Percentiles rank a stretch among this genome's conserved stretches.
Evolutionary conservation across 2,329 filamentous ascomycete species (phyloP).

Genomic region (Verruconis gallopava): DNA sequence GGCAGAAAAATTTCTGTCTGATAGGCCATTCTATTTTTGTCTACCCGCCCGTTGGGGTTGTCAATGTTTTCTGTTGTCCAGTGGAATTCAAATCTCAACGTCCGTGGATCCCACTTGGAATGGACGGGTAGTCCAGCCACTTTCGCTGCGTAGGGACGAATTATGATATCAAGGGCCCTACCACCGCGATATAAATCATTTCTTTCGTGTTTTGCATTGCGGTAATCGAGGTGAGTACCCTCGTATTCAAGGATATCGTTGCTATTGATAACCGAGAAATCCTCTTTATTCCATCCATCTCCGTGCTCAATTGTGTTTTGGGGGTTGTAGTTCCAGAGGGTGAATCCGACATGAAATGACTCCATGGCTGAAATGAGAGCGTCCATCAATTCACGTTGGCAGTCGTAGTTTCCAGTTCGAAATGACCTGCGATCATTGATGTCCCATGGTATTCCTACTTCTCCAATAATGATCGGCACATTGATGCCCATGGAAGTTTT

Average conservation of each 20-base stretch:
- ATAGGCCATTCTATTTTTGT: no score
- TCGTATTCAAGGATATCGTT: no score
- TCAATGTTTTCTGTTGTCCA: no score
- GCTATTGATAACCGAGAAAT: slow-evolving; percentile 1
- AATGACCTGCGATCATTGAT: slow-evolving; percentile 97
- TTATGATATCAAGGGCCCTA: background rate
- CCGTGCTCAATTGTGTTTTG: background rate
- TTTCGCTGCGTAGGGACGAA: background rate
- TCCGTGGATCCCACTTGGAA: background rate
- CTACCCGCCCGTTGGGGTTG: no score
- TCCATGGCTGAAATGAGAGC: slow-evolving; percentile 92
- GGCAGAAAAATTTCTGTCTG: background rate
- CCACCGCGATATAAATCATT: background rate
- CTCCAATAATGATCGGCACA: slow-evolving; percentile 71
- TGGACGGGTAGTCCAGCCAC: background rate
- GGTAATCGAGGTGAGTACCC: background rate
- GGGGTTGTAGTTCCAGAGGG: slow-evolving; percentile 75
- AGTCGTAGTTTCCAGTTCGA: slow-evolving; percentile 86
- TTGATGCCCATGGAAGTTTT: background rate
- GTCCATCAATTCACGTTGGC: slow-evolving; percentile 83
- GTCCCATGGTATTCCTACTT: slow-evolving; percentile 96
- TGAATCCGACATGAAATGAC: slow-evolving; percentile 71
- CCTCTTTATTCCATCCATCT: slow-evolving; percentile 1
- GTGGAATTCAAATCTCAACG: background rate
- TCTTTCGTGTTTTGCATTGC: background rate